Evolutionary conservation across 371 early-diverging fungal species (phyloP).

Genomic region (Nematocida displodere): DNA sequence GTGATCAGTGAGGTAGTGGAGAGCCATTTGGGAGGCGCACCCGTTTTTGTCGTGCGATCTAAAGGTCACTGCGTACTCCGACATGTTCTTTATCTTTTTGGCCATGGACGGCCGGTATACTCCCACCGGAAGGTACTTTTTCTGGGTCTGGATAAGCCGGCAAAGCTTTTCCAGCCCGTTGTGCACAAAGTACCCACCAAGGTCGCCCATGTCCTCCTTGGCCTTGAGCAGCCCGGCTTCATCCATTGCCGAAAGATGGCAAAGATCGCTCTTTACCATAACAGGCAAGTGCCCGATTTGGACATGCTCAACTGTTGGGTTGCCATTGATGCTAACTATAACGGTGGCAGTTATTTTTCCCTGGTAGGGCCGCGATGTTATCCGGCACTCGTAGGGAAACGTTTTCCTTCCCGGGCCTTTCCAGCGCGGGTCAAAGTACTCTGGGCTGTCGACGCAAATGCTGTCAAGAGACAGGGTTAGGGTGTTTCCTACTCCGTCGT

Average conservation of each 20-base stretch:
- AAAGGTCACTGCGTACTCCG: conserved; percentile 72
- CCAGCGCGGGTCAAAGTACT: too few relatives aligned
- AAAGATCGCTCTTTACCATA: conserved; percentile 72
- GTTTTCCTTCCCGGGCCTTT: conserved; percentile 40
- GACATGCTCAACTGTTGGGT: conserved; percentile 68
- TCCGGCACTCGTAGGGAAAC: conserved; percentile 74
- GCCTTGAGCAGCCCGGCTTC: conserved; percentile 69
- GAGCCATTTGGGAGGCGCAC: conserved; percentile 72
- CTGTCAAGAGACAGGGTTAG: conserved; percentile 55
- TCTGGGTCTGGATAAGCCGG: conserved; percentile 81
- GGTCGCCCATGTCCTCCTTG: conserved; percentile 84
- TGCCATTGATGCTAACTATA: conserved; percentile 77
- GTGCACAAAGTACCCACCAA: conserved; percentile 94
- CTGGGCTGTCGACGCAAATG: conserved; percentile 9
- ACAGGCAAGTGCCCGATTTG: conserved; percentile 77
- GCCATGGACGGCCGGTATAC: conserved; percentile 76
- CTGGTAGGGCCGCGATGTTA: conserved; percentile 75
- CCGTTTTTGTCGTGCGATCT: conserved; percentile 83
- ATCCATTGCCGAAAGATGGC: conserved; percentile 42
- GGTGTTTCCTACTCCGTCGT: not conserved
- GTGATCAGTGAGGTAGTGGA: conserved; percentile 82
- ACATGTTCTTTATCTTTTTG: conserved; percentile 80
- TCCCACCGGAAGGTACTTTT: conserved; percentile 81
- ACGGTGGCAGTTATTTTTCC: conserved; percentile 73
- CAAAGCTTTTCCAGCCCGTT: conserved; percentile 93